Evolutionary conservation across 306 rosid genomes (phyloP).

Genomic region (Acmispon strigosus): DNA sequence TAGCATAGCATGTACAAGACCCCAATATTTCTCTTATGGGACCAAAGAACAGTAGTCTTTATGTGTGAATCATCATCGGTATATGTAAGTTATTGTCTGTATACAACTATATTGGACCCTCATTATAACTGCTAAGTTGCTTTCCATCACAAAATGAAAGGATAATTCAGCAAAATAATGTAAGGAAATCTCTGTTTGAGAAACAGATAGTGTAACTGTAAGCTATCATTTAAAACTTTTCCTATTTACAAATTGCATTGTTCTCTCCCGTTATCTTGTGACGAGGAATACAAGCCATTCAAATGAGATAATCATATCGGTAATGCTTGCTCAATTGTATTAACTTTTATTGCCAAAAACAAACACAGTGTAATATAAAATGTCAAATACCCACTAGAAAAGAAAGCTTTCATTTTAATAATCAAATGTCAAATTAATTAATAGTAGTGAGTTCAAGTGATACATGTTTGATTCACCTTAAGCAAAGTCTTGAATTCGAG

Average conservation of each 20-base stretch:
- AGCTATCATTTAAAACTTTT: no score
- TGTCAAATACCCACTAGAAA: not conserved
- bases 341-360: not conserved
- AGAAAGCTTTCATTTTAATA: not conserved
- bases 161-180: not conserved
- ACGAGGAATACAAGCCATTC: no score
- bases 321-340: no score
- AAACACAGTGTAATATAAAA: not conserved
- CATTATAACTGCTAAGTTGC: not conserved
- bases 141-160: not conserved
- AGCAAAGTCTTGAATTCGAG: no score
- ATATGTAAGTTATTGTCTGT: not conserved
- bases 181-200: not conserved
- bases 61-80: not conserved
- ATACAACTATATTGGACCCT: not conserved
- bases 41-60: slow-evolving; percentile 5
- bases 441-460: no score
- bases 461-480: no score
- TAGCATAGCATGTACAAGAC: not conserved
- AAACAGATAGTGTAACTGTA: no score
- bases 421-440: not conserved
- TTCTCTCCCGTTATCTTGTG: no score
- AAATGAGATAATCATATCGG: no score
- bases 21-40: not conserved
- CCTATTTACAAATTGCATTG: no score